Conservation (phyloP, 495 filamentous ascomycete species). For the Gamarada debralockiae region DNA sequence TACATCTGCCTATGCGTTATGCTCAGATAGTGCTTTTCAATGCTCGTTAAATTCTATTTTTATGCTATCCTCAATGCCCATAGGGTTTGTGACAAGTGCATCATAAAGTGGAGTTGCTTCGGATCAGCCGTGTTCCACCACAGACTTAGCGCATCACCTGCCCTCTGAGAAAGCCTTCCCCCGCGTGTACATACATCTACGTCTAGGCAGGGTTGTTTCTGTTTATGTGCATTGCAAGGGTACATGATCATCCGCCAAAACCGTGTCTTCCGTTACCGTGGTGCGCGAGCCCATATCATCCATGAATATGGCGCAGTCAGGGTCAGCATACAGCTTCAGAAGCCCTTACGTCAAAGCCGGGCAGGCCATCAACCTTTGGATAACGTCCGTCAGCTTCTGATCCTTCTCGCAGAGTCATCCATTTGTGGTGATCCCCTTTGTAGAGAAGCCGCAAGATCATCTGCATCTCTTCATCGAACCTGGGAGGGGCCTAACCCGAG, state of each 20-base stretch:
- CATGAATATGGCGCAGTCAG: constrained; percentile 6
- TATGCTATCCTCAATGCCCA: too few species aligned
- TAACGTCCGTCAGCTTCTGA: constrained; percentile 18
- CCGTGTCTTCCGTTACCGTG: constrained; percentile 6
- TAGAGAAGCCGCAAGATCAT: constrained; percentile 4
- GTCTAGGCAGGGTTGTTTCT: not conserved
- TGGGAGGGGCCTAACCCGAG: constrained; percentile 9
- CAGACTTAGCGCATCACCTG: too few species aligned
- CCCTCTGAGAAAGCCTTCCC: constrained; percentile 3
- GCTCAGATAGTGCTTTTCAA: too few species aligned
- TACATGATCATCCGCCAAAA: constrained; percentile 14
- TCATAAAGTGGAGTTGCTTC: too few species aligned
- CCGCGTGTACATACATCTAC: constrained; percentile 3
- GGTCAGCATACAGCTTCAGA: constrained; percentile 5
- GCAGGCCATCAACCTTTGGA: constrained; percentile 7
- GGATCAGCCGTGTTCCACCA: too few species aligned
- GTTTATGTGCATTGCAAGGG: constrained; percentile 9
- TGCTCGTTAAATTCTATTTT: too few species aligned
- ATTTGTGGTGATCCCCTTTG: constrained; percentile 9
- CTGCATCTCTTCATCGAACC: constrained; percentile 13
- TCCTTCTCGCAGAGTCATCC: constrained; percentile 27
- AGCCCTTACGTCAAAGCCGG: not conserved
- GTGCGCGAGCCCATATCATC: constrained; percentile 6
- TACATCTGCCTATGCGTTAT: too few species aligned
- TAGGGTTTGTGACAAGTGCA: too few species aligned